Base-by-base conservation (phyloP, 169 alveolate species). In the Cryptosporidium xiaoi region DNA sequence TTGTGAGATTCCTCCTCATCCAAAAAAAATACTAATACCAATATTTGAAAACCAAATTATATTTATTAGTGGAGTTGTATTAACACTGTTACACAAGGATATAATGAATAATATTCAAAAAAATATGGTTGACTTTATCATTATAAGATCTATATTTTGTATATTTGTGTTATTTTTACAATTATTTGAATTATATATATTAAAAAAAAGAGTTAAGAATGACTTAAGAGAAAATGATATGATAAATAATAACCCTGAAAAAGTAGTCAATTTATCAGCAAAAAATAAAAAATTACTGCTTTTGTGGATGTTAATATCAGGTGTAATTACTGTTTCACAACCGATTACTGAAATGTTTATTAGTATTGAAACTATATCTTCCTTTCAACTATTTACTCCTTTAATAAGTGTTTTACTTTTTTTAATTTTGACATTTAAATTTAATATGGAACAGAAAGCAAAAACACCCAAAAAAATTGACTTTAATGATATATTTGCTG, bases 271-370 rank as follows among this genome's bases (percentile, higher is more conserved):
- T 53, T 33, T 69, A 16, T 69, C 83, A 7, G 27, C 18, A 10
- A 60, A 77, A 33, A 44, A 36, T 6, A 77, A 40, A 2, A 18
- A 56, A 60, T 27, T 66, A 6, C 64, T 77, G 16, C 13, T 60
- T 40, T 34, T 77, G 8, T 77, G 87, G 87, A 77, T 77, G 87
- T 27, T 56, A 2, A 77, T 77, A 40, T 77, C 87, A 10, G 64
- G 87, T 58, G 31, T 77, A 48, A n/a, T 62, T 10, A 60, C 71
- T 16, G 64, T 77, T 46, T 77, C 71, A 15, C 87, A 77, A 34
- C 77, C 71, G 4, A 15, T 77, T 18, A 60, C 64, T 4, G 71
- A 77, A 18, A 40, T 18, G 53, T 36, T 77, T 29, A 31, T 77
- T 44, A 58, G 48, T 36, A 77, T 40, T 15, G 53, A 77, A 24